Evolutionary conservation across 805 yeast species (phyloP), one percentile per base, ranked within the genome.

Genomic region (Metschnikowia amazonensis): DNA sequence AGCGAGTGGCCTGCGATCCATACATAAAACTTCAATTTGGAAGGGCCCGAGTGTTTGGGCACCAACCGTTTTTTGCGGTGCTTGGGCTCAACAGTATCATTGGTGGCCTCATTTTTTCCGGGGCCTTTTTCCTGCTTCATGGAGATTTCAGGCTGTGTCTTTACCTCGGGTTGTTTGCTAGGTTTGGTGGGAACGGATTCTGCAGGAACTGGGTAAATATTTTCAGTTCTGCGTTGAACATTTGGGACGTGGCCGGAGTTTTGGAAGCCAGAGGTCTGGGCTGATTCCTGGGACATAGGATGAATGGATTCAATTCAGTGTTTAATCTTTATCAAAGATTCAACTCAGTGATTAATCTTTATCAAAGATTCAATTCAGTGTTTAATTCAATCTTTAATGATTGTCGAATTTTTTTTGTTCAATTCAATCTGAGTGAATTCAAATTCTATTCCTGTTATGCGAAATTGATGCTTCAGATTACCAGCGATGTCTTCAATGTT

Each of bases 1-100:
- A 66, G 23, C 0, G 49, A 48, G 60, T 82, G 88, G 13, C 88
- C 87, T 3, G 63, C 74, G 8, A 80, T 51, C 89, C 89, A 82
- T 13, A 69, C 48, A 41, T 67, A 60, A 51, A 74, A 73, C 56
- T 75, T 73, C 40, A 75, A 48, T 18, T 77, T 76, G 42, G 65
- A 64, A 23, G 69, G 46, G 3, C 50, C 59, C 3, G 47, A 39
- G 11, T 55, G 53, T 42, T 63, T 67, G 49, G 60, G 60, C 7
- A 69, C 65, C 39, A 71, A 55, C 46, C 60, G 65, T 49, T 54
- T 57, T 42, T 56, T 62, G 36, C 56, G 56, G 39, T 45, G 49
- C 11, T 47, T 43, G 5, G 47, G 46, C 17, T 44, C 47, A 18
- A 49, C 59, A 4, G 53, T 45, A 4, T 44, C 46, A 36, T 55